These are phyloP conservation scores for Pythium aquatile DNA, from an alignment of 352 stramenopile genomes.

Conservation along the genomic window DNA sequence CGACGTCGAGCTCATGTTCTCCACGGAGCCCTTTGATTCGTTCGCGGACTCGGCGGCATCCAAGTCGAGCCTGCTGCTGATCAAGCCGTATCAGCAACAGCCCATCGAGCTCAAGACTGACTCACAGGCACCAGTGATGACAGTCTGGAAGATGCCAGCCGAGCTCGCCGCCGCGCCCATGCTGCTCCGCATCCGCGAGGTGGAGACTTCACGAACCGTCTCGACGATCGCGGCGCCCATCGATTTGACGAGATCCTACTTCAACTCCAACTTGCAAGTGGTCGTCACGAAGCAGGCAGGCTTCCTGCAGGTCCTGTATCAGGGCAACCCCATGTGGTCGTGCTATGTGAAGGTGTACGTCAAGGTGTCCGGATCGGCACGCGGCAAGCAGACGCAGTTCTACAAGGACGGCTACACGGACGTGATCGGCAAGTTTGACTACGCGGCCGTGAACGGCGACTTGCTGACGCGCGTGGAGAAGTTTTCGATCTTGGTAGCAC, in stretches of 20 bases:
- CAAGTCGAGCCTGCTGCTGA: constrained; percentile 40
- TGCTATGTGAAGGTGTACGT: constrained; percentile 76
- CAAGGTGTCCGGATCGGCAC: constrained; percentile 14
- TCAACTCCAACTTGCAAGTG: constrained; percentile 46
- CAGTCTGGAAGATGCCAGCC: constrained; percentile 9
- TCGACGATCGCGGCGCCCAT: constrained; percentile 27
- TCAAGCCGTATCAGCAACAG: constrained; percentile 43
- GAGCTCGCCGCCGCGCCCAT: constrained; percentile 38
- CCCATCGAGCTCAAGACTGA: constrained; percentile 26
- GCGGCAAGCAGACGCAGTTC: constrained; percentile 36
- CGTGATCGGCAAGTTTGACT: constrained; percentile 70
- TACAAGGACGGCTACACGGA: constrained; percentile 87
- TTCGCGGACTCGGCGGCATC: constrained; percentile 36
- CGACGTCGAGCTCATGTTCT: constrained; percentile 73
- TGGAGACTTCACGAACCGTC: constrained; percentile 28
- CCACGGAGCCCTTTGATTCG: constrained; percentile 51
- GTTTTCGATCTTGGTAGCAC: constrained; percentile 51
- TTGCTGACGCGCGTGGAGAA: constrained; percentile 39
- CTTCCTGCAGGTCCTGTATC: constrained; percentile 49
- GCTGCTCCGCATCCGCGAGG: constrained; percentile 45
- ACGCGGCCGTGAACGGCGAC: constrained; percentile 58
- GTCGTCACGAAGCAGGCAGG: constrained; percentile 46
- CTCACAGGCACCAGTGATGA: not conserved
- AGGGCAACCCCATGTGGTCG: constrained; percentile 34
- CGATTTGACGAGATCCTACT: constrained; percentile 44